A percentile compares a stretch with the other conserved stretches of the same genome.
phyloP scores from a whole-genome alignment of 2,329 filamentous ascomycete species.

The Paraconiothyrium brasiliense region DNA sequence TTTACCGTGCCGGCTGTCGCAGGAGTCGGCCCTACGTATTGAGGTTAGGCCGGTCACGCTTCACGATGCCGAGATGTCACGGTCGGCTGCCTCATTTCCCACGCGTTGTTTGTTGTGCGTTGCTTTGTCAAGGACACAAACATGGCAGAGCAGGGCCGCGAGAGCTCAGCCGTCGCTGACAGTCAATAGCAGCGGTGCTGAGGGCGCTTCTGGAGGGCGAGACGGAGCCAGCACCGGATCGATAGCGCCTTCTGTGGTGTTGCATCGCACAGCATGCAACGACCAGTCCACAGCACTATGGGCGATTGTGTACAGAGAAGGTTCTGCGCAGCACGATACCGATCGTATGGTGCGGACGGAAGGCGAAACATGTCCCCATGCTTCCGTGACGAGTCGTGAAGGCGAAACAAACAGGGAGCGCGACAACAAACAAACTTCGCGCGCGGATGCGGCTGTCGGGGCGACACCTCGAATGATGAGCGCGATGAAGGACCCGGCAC shows the following conservation, averaged over 20 bases:
- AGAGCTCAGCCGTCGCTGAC: slow-evolving; percentile 17
- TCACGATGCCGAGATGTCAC: slow-evolving; percentile 34
- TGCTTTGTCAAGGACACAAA: slow-evolving; percentile 31
- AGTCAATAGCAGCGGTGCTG: slow-evolving; percentile 7
- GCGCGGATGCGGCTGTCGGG: slow-evolving; percentile 26
- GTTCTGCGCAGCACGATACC: slow-evolving; percentile 22
- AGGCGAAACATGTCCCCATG: slow-evolving; percentile 31
- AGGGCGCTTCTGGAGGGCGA: slow-evolving; percentile 20
- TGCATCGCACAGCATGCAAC: slow-evolving; percentile 30
- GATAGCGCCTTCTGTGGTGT: slow-evolving; percentile 33
- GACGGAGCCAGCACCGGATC: slow-evolving; percentile 28
- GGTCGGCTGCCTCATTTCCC: slow-evolving; percentile 43
- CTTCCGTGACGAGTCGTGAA: slow-evolving; percentile 29
- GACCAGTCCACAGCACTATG: slow-evolving; percentile 16
- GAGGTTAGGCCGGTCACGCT: slow-evolving; percentile 39
- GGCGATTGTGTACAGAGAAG: slow-evolving; percentile 20
- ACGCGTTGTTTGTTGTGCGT: slow-evolving; percentile 52
- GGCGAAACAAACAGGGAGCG: slow-evolving; percentile 29
- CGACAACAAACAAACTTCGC: slow-evolving; percentile 18
- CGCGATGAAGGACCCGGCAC: slow-evolving; percentile 5
- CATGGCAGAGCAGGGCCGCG: slow-evolving; percentile 23
- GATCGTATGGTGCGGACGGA: slow-evolving; percentile 10
- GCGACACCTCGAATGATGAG: slow-evolving; percentile 12
- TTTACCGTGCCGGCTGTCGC: slow-evolving; percentile 13
- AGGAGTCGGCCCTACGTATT: slow-evolving; percentile 20